Evolutionary conservation across 345 rosid species (phyloP).

Genomic region (Populus euphratica): DNA sequence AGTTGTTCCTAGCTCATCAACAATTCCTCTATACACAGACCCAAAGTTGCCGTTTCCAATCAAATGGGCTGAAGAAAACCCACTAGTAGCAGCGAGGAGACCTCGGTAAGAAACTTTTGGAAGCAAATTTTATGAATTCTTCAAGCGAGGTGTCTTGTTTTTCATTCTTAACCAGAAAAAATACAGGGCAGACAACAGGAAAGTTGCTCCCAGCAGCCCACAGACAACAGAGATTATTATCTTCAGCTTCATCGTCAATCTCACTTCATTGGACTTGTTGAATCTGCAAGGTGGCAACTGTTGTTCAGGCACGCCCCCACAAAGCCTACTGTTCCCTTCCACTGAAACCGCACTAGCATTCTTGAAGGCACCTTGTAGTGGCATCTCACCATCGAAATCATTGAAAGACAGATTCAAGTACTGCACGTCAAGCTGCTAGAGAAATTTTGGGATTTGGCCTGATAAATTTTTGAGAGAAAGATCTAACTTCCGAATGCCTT

Average conservation of each 20-base stretch:
- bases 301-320: conserved; percentile 1
- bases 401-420: conserved; percentile 4
- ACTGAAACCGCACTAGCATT: neutral
- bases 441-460: neutral
- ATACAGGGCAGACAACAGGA: neutral
- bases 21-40: conserved; percentile 3
- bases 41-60: conserved; percentile 5
- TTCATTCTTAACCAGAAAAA: neutral
- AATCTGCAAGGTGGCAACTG: neutral
- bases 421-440: neutral
- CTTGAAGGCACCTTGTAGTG: neutral
- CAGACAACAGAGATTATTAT: neutral
- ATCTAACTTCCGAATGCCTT: neutral
- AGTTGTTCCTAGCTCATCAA: neutral
- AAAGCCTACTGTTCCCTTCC: neutral
- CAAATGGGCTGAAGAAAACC: conserved; percentile 1
- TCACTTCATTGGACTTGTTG: too few species aligned
- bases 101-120: neutral
- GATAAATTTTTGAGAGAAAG: neutral
- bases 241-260: neutral
- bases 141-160: neutral
- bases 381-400: conserved; percentile 7
- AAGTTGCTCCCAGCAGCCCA: neutral
- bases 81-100: neutral
- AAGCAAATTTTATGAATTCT: neutral